phyloP scores from a whole-genome alignment of 2,329 filamentous ascomycete species.

The Podosphaera fusca region DNA sequence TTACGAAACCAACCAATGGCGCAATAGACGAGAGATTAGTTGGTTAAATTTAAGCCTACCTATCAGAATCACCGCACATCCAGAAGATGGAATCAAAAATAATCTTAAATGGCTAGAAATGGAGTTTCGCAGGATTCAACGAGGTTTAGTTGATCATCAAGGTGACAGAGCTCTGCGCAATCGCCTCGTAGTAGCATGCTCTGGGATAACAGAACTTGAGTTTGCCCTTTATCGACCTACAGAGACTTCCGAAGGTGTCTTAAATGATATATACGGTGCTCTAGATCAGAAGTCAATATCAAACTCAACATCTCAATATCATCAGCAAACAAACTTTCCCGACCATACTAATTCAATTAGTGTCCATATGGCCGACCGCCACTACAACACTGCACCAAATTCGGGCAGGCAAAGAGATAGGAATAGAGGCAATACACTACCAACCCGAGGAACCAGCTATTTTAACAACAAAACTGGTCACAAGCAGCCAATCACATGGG shows the following conservation, averaged over 20 bases:
- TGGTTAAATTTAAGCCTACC: neutral
- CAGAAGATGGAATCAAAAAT: neutral
- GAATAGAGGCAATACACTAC: neutral
- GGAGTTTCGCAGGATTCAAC: neutral
- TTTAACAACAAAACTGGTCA: neutral
- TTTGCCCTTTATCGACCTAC: neutral
- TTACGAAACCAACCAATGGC: neutral
- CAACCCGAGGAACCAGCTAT: neutral
- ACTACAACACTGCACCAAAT: neutral
- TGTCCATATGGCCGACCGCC: neutral
- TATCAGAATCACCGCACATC: neutral
- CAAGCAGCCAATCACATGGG: neutral
- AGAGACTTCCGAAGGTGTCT: neutral
- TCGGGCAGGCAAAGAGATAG: neutral
- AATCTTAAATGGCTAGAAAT: slow-evolving; percentile 1
- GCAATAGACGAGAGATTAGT: neutral
- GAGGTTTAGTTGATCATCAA: neutral
- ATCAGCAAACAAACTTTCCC: neutral
- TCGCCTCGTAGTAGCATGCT: neutral
- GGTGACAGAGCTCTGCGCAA: neutral
- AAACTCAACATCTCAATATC: neutral
- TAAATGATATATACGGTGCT: neutral
- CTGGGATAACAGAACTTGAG: neutral
- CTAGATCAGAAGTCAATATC: neutral
- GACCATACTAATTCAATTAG: neutral